These are phyloP conservation scores for Papiliotrema fonsecae DNA, from an alignment of 1,284 basidiomycete species.

Conservation along the genomic window DNA sequence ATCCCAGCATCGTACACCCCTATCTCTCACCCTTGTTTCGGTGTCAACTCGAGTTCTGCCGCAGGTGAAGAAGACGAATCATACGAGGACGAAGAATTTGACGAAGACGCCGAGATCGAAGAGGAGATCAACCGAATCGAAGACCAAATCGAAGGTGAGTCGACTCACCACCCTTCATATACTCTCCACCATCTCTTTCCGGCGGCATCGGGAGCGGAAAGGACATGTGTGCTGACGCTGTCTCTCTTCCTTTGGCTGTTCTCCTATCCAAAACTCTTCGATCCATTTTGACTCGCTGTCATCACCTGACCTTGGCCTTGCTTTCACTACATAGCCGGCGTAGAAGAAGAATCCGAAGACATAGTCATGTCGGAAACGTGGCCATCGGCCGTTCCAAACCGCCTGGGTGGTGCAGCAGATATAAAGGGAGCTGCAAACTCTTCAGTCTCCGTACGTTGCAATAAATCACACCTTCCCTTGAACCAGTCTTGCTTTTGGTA, in stretches of 20 bases:
- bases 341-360: slow-evolving; percentile 10
- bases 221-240: too few species aligned
- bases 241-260: not conserved
- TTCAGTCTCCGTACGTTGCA: slow-evolving; percentile 12
- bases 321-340: slow-evolving; percentile 10
- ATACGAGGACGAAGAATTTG: slow-evolving; percentile 23
- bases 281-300: too few species aligned
- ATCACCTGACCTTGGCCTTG: not conserved
- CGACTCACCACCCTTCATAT: not conserved
- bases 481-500: not conserved
- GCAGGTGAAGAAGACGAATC: slow-evolving; percentile 15
- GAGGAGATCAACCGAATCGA: slow-evolving; percentile 26
- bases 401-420: slow-evolving; percentile 14
- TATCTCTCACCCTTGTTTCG: slow-evolving; percentile 18
- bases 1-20: slow-evolving; percentile 6
- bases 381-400: slow-evolving; percentile 26
- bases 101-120: slow-evolving; percentile 30
- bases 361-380: slow-evolving; percentile 24
- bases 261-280: not conserved
- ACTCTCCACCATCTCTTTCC: not conserved
- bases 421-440: slow-evolving; percentile 4
- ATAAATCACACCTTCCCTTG: not conserved
- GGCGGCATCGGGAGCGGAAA: too few species aligned
- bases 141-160: slow-evolving; percentile 9
- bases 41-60: slow-evolving; percentile 14